These are phyloP conservation scores for Cystobasidium tubakii DNA, from an alignment of 768 basidiomycete genomes.

Conservation along the genomic window DNA sequence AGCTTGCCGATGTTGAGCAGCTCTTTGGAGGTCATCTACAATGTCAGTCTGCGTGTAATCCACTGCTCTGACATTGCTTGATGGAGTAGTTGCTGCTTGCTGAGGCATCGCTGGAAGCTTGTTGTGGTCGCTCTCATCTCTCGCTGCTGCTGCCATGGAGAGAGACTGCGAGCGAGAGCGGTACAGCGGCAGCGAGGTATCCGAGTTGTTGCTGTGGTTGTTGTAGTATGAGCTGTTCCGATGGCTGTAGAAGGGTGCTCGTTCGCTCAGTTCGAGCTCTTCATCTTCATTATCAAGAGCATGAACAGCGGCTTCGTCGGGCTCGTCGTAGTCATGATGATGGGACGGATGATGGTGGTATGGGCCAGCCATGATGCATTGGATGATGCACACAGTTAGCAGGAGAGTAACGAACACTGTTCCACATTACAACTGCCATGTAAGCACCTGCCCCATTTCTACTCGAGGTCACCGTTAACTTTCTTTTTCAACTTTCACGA, in stretches of 20 bases:
- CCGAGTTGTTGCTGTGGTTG: neutral
- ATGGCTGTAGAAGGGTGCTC: constrained; percentile 5
- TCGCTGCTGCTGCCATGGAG: neutral
- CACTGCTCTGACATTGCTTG: neutral
- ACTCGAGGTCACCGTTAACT: no score
- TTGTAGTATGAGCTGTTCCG: neutral
- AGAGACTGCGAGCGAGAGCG: constrained; percentile 5
- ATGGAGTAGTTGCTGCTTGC: neutral
- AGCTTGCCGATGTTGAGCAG: neutral
- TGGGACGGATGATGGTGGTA: neutral
- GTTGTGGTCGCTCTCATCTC: neutral
- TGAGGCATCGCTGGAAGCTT: constrained; percentile 6
- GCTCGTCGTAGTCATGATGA: neutral
- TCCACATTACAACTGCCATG: no score
- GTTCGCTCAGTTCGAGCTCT: neutral
- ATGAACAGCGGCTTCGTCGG: neutral
- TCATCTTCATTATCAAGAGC: neutral
- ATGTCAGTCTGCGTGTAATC: neutral
- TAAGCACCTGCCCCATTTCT: no score
- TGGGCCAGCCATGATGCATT: neutral
- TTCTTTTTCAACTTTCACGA: no score
- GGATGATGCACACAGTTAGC: no score
- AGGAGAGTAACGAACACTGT: no score
- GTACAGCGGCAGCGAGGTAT: constrained; percentile 4
- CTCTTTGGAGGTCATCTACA: neutral